Evolutionary conservation across 2,329 filamentous ascomycete genomes (phyloP).

Genomic region (Aspergillus melleus): DNA sequence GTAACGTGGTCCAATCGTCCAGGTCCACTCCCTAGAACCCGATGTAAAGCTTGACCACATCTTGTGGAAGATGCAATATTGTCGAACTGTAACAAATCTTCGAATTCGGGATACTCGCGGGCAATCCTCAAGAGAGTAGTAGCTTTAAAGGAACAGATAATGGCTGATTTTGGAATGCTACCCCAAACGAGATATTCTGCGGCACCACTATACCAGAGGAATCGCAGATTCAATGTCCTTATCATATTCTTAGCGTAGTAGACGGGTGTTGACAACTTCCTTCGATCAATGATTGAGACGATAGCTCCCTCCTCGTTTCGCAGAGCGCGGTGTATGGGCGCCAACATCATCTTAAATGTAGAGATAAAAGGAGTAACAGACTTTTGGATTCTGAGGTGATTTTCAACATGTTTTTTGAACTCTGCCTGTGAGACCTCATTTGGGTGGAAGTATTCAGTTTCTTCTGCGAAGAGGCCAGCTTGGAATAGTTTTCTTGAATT

Average conservation of each 20-base stretch:
- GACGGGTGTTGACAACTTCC: conserved; percentile 21
- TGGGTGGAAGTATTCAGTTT: conserved; percentile 8
- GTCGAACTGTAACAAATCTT: conserved; percentile 27
- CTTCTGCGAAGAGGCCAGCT: conserved; percentile 27
- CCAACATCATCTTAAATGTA: conserved; percentile 23
- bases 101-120: conserved; percentile 18
- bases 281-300: conserved; percentile 33
- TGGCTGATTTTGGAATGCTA: conserved; percentile 23
- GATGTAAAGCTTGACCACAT: conserved; percentile 15
- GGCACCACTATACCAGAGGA: conserved; percentile 25
- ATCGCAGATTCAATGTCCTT: conserved; percentile 11
- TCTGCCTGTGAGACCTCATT: conserved; percentile 12
- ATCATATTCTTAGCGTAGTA: conserved; percentile 31
- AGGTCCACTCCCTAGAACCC: conserved; percentile 9
- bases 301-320: conserved; percentile 21
- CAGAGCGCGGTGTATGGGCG: conserved; percentile 35
- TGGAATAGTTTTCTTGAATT: conserved; percentile 26
- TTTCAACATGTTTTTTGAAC: conserved; percentile 23
- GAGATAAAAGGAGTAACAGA: conserved; percentile 37
- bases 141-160: conserved; percentile 30
- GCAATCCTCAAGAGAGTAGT: conserved; percentile 22
- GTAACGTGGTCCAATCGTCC: conserved; percentile 15
- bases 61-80: conserved; percentile 10
- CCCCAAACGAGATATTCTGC: conserved; percentile 41
- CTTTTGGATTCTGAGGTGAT: conserved; percentile 25